phyloP scores from a whole-genome alignment of 257 asterid species.

The Euphrasia confusa region DNA sequence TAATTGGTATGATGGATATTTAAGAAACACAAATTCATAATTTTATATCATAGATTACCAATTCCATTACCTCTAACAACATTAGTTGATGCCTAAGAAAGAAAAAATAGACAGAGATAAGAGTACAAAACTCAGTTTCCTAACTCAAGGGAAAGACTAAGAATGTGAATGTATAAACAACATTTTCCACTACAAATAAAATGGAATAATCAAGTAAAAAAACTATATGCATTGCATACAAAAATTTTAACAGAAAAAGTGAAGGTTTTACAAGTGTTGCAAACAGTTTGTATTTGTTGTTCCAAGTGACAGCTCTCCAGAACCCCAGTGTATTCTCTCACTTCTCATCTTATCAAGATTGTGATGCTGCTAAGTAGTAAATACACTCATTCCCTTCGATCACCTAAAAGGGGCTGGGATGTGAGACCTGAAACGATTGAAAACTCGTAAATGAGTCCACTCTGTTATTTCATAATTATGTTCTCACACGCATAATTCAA shows the following conservation, averaged over 20 bases:
- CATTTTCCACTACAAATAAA: neutral
- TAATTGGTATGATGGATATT: too few relatives aligned
- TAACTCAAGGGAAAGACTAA: neutral
- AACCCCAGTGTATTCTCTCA: neutral
- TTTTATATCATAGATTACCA: neutral
- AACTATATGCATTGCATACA: constrained; percentile 1
- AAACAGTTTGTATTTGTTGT: neutral
- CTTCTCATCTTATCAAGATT: neutral
- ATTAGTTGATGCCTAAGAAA: neutral
- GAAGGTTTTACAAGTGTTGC: neutral
- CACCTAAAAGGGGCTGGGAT: constrained; percentile 18
- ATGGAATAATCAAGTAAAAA: neutral
- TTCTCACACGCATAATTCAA: too few relatives aligned
- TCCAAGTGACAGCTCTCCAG: neutral
- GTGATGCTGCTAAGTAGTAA: neutral
- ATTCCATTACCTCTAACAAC: neutral
- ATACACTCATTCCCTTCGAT: constrained; percentile 1
- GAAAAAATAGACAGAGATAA: too few relatives aligned
- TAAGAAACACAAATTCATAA: too few relatives aligned
- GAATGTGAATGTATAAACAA: neutral
- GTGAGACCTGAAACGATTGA: constrained; percentile 6
- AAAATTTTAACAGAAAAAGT: neutral
- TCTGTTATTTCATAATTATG: neutral
- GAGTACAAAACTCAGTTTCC: neutral
- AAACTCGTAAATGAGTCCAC: neutral